Evolutionary conservation across 164 flowering plant species (phyloP), one percentile per base, ranked within the genome.

Genomic region (Platanus orientalis): DNA sequence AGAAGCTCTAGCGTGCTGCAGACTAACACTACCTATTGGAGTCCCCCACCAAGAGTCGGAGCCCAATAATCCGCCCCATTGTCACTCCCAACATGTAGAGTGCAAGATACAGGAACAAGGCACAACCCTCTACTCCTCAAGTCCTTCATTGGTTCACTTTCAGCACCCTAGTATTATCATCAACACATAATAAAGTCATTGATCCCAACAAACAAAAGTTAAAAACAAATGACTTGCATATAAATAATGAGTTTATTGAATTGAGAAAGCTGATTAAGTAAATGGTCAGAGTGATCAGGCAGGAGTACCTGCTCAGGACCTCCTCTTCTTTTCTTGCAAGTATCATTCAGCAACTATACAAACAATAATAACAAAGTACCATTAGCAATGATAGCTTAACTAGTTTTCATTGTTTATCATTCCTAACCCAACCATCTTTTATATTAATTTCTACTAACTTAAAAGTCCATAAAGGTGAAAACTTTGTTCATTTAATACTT

Each of bases 61-160:
- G 93, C 91, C 96, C 96, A 90, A 51, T 81, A 90, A 63, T 87
- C 96, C 0, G 93, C 88, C 58, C 88, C 91, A 57, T 87, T 90
- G 64, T 87, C 87, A 63, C 86, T 90, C 45, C 89, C 93, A 25
- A 84, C 87, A 66, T 83, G 88, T 57, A 76, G 71, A 2, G 91
- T 90, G 78, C 91, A 83, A 19, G 91, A 78, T 1, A 89, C 64
- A 1, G 96, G 92, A 13, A 89, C 96, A 64, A 90, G 73, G 69
- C 96, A 90, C 72, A 90, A 47, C 40, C 96, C 96, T 77, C 88
- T 83, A 71, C 90, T 87, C 81, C 85, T 83, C 79, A 89, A 65
- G 68, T 84, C 89, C 66, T 74, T 83, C 81, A 71, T 83, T 25
- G 78, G 68, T 50, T 72, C 83, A 60, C 72, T 78, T 21, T 75